Base-by-base conservation (phyloP, 768 basidiomycete genomes). In the Sporobolomyces roseus region DNA sequence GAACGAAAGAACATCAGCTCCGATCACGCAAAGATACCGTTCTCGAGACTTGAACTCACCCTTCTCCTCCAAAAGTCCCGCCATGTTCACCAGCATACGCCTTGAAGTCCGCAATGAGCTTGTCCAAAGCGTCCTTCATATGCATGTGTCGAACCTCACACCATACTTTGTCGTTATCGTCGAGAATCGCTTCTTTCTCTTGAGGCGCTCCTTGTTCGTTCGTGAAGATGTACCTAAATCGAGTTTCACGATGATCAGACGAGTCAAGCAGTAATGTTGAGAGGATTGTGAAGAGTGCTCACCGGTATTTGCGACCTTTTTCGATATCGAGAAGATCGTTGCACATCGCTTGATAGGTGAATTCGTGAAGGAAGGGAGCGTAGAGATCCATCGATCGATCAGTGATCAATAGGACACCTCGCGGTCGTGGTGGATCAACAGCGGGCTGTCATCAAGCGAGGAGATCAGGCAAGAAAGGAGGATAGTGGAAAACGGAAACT, bases 341-440 rank as follows among this genome's bases (percentile, higher is more conserved):
- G 55, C 88, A 89, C 96, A 99, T 99, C 0, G 96, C 94, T 79
- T 98, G 96, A 78, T 98, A 99, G 27, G 94, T 98, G 77, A 99
- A 99, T 77, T 98, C 96, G 77, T 99, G 96, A 41, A 96, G 77
- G 68, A 97, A 85, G 2, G 96, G 96, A 3, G 91, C 88, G 30
- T 89, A 77, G 74, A 87, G 86, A 79, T 99, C 96, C 88, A 99
- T 91, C 5, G 93, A 85, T n/a, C 96, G 87, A 79, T 99, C 96
- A 7, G 93, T 93, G 67, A 99, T 88, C 76, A 98, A 83, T 45
- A 98, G 81, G 21, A 91, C 89, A 5, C 85, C 87, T 64, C 88
- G 85, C 17, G 88, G 87, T 67, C 92, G 83, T 3, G 77, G 76
- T 10, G 83, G 80, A 10, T 80, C 74, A 8, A 77, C 65, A 76